phyloP scores from a whole-genome alignment of 2,329 filamentous ascomycete species.

The Stromatinia cepivora region DNA sequence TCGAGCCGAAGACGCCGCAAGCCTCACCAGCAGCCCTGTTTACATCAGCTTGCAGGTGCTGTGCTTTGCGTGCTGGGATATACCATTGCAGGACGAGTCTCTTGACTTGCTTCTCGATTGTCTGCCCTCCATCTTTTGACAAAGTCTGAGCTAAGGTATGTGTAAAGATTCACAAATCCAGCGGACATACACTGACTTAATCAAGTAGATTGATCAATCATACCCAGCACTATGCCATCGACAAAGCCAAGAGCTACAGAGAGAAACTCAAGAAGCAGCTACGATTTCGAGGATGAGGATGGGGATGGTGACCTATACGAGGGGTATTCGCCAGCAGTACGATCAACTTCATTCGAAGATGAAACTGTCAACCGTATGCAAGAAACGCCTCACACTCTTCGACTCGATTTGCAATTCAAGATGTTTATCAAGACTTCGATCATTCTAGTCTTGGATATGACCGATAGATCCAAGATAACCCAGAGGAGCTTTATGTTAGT shows the following conservation, averaged over 20 bases:
- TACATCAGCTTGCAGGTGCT: slow-evolving; percentile 9
- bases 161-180: background rate
- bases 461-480: slow-evolving; percentile 71
- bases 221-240: too few species aligned
- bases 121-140: background rate
- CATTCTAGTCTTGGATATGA: slow-evolving; percentile 88
- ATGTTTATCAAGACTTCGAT: slow-evolving; percentile 89
- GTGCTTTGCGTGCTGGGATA: background rate
- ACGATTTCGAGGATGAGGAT: too few species aligned
- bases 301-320: too few species aligned
- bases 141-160: slow-evolving; percentile 1
- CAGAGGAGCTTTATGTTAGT: slow-evolving; percentile 73
- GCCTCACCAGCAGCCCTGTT: background rate
- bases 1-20: background rate
- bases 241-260: too few species aligned
- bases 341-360: slow-evolving; percentile 93
- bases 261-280: too few species aligned
- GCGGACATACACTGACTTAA: background rate
- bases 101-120: background rate
- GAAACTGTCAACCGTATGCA: slow-evolving; percentile 97
- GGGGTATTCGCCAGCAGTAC: slow-evolving; percentile 53
- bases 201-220: too few species aligned
- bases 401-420: slow-evolving; percentile 86
- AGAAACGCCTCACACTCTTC: slow-evolving; percentile 78
- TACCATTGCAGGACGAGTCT: background rate